A percentile compares a stretch with the other conserved stretches of the same genome.
Evolutionary conservation across 164 flowering plant species (phyloP).

Genomic region (Umbilicus rupestris): DNA sequence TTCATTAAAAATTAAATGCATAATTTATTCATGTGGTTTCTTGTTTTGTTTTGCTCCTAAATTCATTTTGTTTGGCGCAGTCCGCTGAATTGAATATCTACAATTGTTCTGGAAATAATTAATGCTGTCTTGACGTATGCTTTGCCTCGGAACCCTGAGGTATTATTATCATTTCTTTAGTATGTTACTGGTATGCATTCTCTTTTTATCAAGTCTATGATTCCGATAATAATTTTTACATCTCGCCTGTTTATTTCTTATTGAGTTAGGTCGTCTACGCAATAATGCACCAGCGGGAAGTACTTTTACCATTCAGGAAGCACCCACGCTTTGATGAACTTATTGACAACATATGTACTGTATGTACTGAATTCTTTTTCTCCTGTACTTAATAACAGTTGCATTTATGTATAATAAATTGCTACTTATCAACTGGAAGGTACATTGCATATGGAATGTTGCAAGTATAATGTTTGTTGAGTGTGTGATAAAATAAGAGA

Average conservation of each 20-base stretch:
- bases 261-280: slow-evolving; percentile 81
- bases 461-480: neutral
- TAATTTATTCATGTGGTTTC: neutral
- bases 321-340: slow-evolving; percentile 93
- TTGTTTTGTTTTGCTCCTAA: slow-evolving; percentile 14
- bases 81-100: slow-evolving; percentile 79
- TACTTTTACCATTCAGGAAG: slow-evolving; percentile 81
- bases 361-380: slow-evolving; percentile 28
- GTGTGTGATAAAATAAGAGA: neutral
- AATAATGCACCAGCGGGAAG: slow-evolving; percentile 89
- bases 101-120: slow-evolving; percentile 81
- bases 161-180: slow-evolving; percentile 18
- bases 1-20: slow-evolving; percentile 2
- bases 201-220: neutral
- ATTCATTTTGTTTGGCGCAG: slow-evolving; percentile 33
- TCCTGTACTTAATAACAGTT: neutral
- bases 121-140: slow-evolving; percentile 92
- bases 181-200: neutral
- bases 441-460: too few species aligned
- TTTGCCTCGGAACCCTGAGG: slow-evolving; percentile 91
- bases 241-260: slow-evolving; percentile 5
- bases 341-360: slow-evolving; percentile 86
- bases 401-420: neutral
- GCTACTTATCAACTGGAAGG: too few species aligned
- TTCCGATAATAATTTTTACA: neutral